Conservation (phyloP, 805 yeast species). For the Saccharomyces cerevisiae region DNA sequence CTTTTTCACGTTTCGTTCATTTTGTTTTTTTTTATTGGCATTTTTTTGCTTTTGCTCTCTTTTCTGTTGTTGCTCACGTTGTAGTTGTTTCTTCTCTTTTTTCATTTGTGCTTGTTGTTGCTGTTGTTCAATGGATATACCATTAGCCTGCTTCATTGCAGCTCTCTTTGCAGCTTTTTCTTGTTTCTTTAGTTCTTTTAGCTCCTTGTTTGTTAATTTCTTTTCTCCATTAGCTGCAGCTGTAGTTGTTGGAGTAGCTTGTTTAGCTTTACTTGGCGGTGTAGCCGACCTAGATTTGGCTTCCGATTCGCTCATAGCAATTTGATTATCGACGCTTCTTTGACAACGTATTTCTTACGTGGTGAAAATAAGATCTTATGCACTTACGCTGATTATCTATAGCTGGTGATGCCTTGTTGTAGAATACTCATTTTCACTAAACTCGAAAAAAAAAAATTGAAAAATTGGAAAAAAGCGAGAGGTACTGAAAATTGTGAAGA, state of each 20-base stretch:
- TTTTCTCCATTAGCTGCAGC: constrained; percentile 15
- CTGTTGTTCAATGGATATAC: constrained; percentile 39
- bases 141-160: constrained; percentile 68
- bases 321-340: not conserved
- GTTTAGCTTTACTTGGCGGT: not conserved
- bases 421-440: not conserved
- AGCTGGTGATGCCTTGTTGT: not conserved
- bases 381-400: not conserved
- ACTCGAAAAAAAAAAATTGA: not conserved
- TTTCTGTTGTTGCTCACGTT: constrained; percentile 41
- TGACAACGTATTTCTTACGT: not conserved
- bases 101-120: constrained; percentile 34
- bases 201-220: constrained; percentile 62
- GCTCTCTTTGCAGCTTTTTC: constrained; percentile 92
- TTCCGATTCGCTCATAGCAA: not conserved
- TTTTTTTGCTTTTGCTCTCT: constrained; percentile 43
- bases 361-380: not conserved
- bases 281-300: not conserved
- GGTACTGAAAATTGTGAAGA: not conserved
- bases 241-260: constrained; percentile 1
- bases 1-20: constrained; percentile 32
- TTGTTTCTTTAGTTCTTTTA: constrained; percentile 79
- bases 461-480: not conserved
- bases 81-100: constrained; percentile 36
- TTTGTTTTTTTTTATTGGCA: constrained; percentile 28